These are phyloP conservation scores for Lojkania enalia DNA, from an alignment of 2,329 filamentous ascomycete genomes.

Conservation along the genomic window DNA sequence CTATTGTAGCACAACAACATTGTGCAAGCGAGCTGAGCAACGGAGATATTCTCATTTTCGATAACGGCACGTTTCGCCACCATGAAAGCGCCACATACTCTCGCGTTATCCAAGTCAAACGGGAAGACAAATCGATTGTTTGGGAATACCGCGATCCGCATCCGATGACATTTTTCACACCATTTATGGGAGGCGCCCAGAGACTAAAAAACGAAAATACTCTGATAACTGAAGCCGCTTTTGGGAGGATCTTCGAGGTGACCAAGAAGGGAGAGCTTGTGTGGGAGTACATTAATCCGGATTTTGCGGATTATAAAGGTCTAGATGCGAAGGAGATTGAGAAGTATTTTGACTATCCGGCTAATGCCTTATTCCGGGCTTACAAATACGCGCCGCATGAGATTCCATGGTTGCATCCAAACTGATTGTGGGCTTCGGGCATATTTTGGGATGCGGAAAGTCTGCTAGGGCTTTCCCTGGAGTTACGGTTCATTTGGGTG, in stretches of 20 bases:
- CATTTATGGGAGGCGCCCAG: slow-evolving; percentile 54
- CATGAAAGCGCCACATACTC: slow-evolving; percentile 48
- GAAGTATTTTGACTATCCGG: slow-evolving; percentile 45
- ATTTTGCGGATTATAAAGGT: slow-evolving; percentile 46
- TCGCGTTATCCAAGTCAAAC: slow-evolving; percentile 48
- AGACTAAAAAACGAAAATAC: slow-evolving; percentile 49
- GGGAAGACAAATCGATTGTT: slow-evolving; percentile 44
- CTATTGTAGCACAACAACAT: slow-evolving; percentile 51
- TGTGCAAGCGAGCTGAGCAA: slow-evolving; percentile 48
- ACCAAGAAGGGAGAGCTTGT: slow-evolving; percentile 46
- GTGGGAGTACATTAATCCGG: slow-evolving; percentile 51
- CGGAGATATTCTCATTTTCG: slow-evolving; percentile 52
- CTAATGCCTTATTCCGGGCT: slow-evolving; percentile 51
- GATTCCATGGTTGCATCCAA: slow-evolving; percentile 43
- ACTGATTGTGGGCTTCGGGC: no score
- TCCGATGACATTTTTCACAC: slow-evolving; percentile 49
- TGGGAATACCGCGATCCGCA: slow-evolving; percentile 51
- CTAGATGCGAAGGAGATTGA: slow-evolving; percentile 41
- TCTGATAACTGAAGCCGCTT: slow-evolving; percentile 49
- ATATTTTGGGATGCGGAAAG: no score
- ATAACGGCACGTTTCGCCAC: slow-evolving; percentile 51
- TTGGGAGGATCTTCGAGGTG: slow-evolving; percentile 52
- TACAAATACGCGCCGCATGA: slow-evolving; percentile 50
- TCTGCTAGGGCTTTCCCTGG: no score
- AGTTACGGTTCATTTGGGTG: no score